These are phyloP conservation scores for Phialocephala sp. DNA, from an alignment of 2,329 filamentous ascomycete species.

Conservation along the genomic window DNA sequence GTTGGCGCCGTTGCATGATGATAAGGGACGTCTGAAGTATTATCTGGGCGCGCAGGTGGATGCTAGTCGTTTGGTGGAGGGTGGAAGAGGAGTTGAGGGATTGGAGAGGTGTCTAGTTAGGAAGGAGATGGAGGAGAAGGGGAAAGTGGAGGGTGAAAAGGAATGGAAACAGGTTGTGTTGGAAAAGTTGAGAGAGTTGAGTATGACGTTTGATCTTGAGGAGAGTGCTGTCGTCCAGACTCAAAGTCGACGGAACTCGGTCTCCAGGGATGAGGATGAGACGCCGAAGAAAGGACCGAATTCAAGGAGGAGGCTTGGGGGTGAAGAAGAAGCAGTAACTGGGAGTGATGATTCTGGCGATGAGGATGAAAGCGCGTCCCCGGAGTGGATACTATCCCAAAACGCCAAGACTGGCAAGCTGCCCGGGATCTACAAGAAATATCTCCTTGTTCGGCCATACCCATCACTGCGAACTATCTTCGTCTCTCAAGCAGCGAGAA, in stretches of 20 bases:
- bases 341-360: slow-evolving; percentile 1
- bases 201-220: slow-evolving; percentile 63
- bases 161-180: slow-evolving; percentile 11
- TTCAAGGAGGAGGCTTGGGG: slow-evolving; percentile 13
- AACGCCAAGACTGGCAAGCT: slow-evolving; percentile 18
- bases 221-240: slow-evolving; percentile 68
- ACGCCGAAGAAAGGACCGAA: background rate
- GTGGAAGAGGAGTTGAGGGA: slow-evolving; percentile 24
- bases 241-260: slow-evolving; percentile 61
- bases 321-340: slow-evolving; percentile 18
- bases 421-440: slow-evolving; percentile 29
- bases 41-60: slow-evolving; percentile 28
- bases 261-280: background rate
- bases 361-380: background rate
- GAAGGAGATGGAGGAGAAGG: slow-evolving; percentile 5
- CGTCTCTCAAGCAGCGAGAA: slow-evolving; percentile 19
- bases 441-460: slow-evolving; percentile 25
- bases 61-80: slow-evolving; percentile 21
- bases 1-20: slow-evolving; percentile 24
- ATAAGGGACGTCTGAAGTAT: slow-evolving; percentile 26
- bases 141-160: background rate
- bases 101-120: slow-evolving; percentile 20
- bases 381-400: slow-evolving; percentile 15
- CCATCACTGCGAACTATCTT: slow-evolving; percentile 27
- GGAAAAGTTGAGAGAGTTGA: slow-evolving; percentile 18